Evolutionary conservation across 2,329 filamentous ascomycete genomes (phyloP).

Genomic region (Aspergillus sojae): DNA sequence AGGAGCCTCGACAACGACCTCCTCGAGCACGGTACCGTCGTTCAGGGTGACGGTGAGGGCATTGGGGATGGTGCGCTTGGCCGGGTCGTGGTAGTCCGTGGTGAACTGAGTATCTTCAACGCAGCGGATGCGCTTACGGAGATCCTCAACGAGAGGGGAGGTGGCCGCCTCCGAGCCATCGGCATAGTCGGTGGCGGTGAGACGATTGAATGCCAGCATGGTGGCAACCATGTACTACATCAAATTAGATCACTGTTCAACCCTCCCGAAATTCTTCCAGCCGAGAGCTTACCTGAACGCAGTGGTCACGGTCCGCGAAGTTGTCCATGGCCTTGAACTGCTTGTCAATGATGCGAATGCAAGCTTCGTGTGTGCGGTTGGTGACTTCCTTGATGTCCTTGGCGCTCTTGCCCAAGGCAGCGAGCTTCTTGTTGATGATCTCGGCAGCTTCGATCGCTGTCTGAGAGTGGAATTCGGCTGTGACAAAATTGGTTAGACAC

Average conservation of each 20-base stretch:
- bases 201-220: constrained; percentile 93
- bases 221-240: constrained; percentile 86
- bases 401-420: constrained; percentile 82
- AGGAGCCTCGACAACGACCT: constrained; percentile 90
- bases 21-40: constrained; percentile 87
- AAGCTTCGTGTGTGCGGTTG: constrained; percentile 97
- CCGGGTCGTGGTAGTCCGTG: constrained; percentile 90
- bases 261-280: background rate
- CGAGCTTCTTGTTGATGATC: constrained; percentile 81
- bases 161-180: constrained; percentile 92
- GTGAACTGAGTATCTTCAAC: constrained; percentile 97
- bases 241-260: constrained; percentile 23
- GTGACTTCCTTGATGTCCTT: constrained; percentile 91
- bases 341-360: constrained; percentile 99
- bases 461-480: constrained; percentile 96
- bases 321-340: constrained; percentile 99
- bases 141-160: constrained; percentile 83
- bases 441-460: constrained; percentile 94
- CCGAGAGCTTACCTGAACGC: constrained; percentile 69
- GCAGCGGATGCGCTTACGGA: constrained; percentile 91
- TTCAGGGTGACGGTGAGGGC: constrained; percentile 92
- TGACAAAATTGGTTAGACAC: constrained; percentile 11
- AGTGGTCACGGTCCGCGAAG: constrained; percentile 99
- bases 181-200: constrained; percentile 90
- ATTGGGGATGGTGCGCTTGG: constrained; percentile 94